Evolutionary conservation across 2,329 filamentous ascomycete genomes (phyloP).

Genomic region (Ophiostoma angusticollis): DNA sequence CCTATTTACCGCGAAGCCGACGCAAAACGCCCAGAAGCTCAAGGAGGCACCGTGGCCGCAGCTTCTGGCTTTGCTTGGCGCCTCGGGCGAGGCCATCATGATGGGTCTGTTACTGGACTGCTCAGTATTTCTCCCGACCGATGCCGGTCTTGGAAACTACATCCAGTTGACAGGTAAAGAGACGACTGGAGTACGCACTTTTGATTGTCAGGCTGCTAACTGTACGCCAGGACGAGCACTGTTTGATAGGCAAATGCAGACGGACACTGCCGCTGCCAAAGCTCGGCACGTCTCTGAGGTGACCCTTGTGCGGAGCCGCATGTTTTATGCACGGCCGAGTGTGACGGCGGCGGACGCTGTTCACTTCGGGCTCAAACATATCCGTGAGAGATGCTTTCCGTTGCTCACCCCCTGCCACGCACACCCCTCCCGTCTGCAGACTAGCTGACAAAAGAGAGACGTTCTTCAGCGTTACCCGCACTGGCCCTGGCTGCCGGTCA

Average conservation of each 20-base stretch:
- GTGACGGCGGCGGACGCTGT: slow-evolving; percentile 56
- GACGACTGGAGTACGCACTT: no score
- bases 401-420: no score
- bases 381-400: no score
- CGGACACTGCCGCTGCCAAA: neutral
- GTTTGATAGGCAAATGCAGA: slow-evolving; percentile 1
- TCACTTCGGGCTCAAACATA: slow-evolving; percentile 64
- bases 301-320: slow-evolving; percentile 64
- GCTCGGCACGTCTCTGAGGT: slow-evolving; percentile 41
- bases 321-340: slow-evolving; percentile 69
- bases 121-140: slow-evolving; percentile 57
- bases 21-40: slow-evolving; percentile 55
- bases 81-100: slow-evolving; percentile 64
- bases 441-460: slow-evolving; percentile 36
- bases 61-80: slow-evolving; percentile 60
- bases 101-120: slow-evolving; percentile 63
- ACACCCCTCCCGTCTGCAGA: no score
- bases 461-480: slow-evolving; percentile 60
- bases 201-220: no score
- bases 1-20: slow-evolving; percentile 50
- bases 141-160: slow-evolving; percentile 50
- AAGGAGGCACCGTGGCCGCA: slow-evolving; percentile 63
- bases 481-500: slow-evolving; percentile 23
- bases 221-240: slow-evolving; percentile 7
- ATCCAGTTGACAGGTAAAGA: slow-evolving; percentile 70